Conservation (phyloP, 805 yeast species). For the Ogataea philodendri region DNA sequence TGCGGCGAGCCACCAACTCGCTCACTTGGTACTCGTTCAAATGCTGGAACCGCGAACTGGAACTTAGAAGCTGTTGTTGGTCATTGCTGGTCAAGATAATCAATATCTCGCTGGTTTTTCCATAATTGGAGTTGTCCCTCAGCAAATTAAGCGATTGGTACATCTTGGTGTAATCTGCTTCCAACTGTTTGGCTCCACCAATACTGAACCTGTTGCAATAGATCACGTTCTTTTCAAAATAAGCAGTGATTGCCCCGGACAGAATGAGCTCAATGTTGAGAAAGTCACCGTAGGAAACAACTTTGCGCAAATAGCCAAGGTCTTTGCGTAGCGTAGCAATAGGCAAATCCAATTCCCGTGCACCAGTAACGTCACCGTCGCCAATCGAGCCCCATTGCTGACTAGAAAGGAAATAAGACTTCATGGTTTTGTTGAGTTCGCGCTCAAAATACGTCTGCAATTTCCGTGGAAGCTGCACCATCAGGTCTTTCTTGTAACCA, state of each 20-base stretch:
- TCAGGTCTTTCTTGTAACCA: slow-evolving; percentile 36
- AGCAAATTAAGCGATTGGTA: slow-evolving; percentile 29
- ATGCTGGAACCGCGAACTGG: slow-evolving; percentile 2
- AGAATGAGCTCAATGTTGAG: slow-evolving; percentile 27
- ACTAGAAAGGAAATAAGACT: slow-evolving; percentile 34
- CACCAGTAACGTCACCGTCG: slow-evolving; percentile 8
- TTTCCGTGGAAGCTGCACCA: slow-evolving; percentile 29
- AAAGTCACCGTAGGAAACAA: slow-evolving; percentile 34
- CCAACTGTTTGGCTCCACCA: slow-evolving; percentile 36
- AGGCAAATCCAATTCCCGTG: slow-evolving; percentile 27
- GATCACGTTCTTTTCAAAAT: slow-evolving; percentile 39
- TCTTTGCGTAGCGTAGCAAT: slow-evolving; percentile 29
- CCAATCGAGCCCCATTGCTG: slow-evolving; percentile 28
- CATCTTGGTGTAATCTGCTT: slow-evolving; percentile 32
- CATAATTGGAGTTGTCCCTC: slow-evolving; percentile 22
- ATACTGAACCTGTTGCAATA: slow-evolving; percentile 37
- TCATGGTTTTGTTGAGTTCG: slow-evolving; percentile 37
- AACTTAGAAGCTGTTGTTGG: too few relatives aligned
- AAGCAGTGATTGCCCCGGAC: slow-evolving; percentile 32
- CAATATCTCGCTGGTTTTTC: slow-evolving; percentile 21
- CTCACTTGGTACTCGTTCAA: slow-evolving; percentile 16
- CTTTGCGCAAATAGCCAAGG: slow-evolving; percentile 29
- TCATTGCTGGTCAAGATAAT: slow-evolving; percentile 12
- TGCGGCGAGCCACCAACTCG: slow-evolving; percentile 14
- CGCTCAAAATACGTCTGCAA: slow-evolving; percentile 35